These are phyloP conservation scores for Adenanthera pavonina DNA, from an alignment of 306 rosid species.

Conservation along the genomic window DNA sequence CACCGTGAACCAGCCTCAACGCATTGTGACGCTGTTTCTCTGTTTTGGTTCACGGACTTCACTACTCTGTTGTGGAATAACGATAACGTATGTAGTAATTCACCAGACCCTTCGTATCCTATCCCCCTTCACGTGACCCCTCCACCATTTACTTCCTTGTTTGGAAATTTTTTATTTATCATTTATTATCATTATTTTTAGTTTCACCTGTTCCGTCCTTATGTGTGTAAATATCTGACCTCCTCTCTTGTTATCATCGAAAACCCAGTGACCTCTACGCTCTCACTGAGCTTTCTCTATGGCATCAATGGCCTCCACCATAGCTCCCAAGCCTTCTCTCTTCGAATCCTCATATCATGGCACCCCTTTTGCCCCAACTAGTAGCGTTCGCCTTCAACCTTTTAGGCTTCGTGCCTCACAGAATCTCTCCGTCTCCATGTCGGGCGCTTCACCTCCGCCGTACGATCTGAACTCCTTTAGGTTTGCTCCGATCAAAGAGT, in stretches of 20 bases:
- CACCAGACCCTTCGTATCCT: not conserved
- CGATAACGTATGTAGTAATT: not conserved
- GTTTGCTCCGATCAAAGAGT: conserved; percentile 41
- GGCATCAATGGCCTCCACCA: conserved; percentile 56
- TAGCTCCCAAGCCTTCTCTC: conserved; percentile 41
- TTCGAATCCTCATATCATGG: conserved; percentile 55
- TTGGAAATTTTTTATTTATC: not conserved
- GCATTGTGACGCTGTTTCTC: not conserved
- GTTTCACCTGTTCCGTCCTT: not conserved
- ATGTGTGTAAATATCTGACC: conserved; percentile 10
- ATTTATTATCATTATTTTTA: not conserved
- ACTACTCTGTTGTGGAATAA: not conserved
- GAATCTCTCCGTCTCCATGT: conserved; percentile 45
- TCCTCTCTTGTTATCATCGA: not conserved
- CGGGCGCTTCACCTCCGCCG: conserved; percentile 34
- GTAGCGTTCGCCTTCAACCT: conserved; percentile 45
- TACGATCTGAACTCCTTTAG: conserved; percentile 31
- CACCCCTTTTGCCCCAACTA: conserved; percentile 28
- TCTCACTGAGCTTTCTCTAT: not conserved
- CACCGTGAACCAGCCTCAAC: not conserved
- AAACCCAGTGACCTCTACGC: not conserved
- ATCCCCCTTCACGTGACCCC: conserved; percentile 1
- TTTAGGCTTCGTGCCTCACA: not conserved
- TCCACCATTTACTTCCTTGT: not conserved
- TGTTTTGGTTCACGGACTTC: not conserved